Evolutionary conservation across 1,139 yeast species (phyloP).

Genomic region (Blastobotrys serpentis): DNA sequence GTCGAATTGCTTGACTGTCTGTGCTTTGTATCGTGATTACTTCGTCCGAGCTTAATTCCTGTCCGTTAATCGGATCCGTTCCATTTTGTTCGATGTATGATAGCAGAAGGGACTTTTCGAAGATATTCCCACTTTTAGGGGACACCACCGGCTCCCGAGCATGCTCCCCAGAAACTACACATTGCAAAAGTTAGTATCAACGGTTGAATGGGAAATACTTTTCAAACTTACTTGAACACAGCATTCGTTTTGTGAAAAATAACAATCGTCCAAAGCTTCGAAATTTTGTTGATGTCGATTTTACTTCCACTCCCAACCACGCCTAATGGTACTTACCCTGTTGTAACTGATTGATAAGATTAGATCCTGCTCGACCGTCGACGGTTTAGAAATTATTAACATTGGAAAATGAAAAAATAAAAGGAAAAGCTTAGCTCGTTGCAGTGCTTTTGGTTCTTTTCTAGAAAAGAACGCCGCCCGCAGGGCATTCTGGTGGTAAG

Average conservation of each 20-base stretch:
- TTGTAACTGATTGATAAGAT: no score
- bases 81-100: constrained; percentile 64
- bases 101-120: constrained; percentile 61
- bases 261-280: not conserved
- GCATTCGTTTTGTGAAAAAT: constrained; percentile 22
- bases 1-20: constrained; percentile 31
- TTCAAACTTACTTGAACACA: constrained; percentile 35
- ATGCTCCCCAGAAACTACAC: constrained; percentile 61
- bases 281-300: constrained; percentile 3
- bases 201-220: no score
- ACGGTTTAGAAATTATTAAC: no score
- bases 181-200: constrained; percentile 7
- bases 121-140: constrained; percentile 46
- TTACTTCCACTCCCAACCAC: constrained; percentile 6
- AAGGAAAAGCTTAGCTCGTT: no score
- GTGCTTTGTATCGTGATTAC: constrained; percentile 46
- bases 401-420: no score
- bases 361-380: no score
- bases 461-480: no score
- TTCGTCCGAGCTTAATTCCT: constrained; percentile 58
- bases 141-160: constrained; percentile 73
- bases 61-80: constrained; percentile 73
- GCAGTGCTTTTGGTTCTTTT: no score
- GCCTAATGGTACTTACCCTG: no score
- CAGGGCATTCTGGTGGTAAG: no score